Conservation (phyloP, 352 stramenopile genomes). For the Globisporangium alternatum region DNA sequence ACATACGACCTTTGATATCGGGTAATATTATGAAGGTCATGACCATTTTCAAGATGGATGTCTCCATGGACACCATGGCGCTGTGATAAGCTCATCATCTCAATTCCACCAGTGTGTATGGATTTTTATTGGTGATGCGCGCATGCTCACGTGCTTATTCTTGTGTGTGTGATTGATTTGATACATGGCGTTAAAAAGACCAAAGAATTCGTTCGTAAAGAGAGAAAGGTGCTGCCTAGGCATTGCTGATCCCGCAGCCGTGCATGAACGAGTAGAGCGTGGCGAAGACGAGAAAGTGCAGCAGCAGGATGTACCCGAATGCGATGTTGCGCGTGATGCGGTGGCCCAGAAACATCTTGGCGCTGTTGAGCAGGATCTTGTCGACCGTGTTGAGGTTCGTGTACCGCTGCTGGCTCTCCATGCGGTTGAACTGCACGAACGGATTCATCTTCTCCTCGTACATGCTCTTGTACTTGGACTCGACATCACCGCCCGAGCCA, state of each 20-base stretch:
- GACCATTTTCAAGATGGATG: too few relatives aligned
- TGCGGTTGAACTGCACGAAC: conserved; percentile 90
- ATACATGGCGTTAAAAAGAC: neutral
- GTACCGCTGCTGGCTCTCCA: conserved; percentile 87
- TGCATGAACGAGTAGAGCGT: conserved; percentile 89
- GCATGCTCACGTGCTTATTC: neutral
- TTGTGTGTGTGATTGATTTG: neutral
- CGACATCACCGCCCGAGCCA: conserved; percentile 35
- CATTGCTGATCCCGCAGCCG: conserved; percentile 75
- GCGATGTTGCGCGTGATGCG: conserved; percentile 81
- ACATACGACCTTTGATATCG: too few relatives aligned
- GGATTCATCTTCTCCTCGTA: conserved; percentile 92
- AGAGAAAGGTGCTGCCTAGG: conserved; percentile 15
- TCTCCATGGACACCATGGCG: too few relatives aligned
- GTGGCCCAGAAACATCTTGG: conserved; percentile 78
- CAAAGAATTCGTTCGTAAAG: neutral
- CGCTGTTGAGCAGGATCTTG: conserved; percentile 88
- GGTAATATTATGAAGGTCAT: too few relatives aligned
- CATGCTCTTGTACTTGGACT: conserved; percentile 79
- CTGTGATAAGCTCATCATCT: too few relatives aligned
- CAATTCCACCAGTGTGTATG: too few relatives aligned
- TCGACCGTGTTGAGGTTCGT: conserved; percentile 89
- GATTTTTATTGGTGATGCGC: too few relatives aligned
- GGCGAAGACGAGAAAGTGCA: conserved; percentile 83
- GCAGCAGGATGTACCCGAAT: conserved; percentile 81